Percentiles rank a stretch among this genome's conserved stretches.
Conservation (phyloP, 371 early-diverging fungal species). For the Mucor saturninus region DNA sequence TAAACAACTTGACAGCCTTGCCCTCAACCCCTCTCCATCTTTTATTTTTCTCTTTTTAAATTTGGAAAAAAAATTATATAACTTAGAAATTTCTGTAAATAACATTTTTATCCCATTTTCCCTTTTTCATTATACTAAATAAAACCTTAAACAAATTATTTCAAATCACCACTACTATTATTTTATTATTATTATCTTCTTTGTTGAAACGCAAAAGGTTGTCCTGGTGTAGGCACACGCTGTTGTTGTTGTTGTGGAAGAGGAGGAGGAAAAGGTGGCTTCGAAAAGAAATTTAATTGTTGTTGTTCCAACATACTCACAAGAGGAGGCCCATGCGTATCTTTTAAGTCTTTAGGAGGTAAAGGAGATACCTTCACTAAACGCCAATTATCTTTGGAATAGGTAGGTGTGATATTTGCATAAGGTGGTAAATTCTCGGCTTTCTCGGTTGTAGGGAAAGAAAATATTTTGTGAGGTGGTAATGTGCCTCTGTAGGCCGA, state of each 20-base stretch:
- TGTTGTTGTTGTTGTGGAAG: conserved; percentile 18
- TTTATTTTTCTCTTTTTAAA: not conserved
- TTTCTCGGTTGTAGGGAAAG: conserved; percentile 55
- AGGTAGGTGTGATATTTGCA: conserved; percentile 51
- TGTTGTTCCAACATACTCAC: conserved; percentile 35
- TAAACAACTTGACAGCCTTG: not conserved
- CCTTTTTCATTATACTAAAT: not conserved
- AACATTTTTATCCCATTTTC: conserved; percentile 3
- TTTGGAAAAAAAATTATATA: not conserved
- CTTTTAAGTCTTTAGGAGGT: conserved; percentile 16
- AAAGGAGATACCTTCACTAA: conserved; percentile 22
- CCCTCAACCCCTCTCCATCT: conserved; percentile 1
- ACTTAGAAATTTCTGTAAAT: conserved; percentile 9
- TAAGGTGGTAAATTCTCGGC: conserved; percentile 45
- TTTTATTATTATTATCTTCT: not conserved
- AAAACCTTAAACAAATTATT: not conserved
- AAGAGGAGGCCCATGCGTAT: not conserved
- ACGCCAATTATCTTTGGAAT: conserved; percentile 49
- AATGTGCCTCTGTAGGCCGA: conserved; percentile 57
- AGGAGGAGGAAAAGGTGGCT: conserved; percentile 14
- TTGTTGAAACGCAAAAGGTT: conserved; percentile 1
- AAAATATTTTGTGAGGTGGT: conserved; percentile 60
- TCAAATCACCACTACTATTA: not conserved
- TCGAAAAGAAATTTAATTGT: conserved; percentile 25
- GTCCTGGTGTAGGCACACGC: not conserved